Base-by-base conservation (phyloP, 1,139 yeast genomes). In the Yamadazyma spencermartinsiae region DNA sequence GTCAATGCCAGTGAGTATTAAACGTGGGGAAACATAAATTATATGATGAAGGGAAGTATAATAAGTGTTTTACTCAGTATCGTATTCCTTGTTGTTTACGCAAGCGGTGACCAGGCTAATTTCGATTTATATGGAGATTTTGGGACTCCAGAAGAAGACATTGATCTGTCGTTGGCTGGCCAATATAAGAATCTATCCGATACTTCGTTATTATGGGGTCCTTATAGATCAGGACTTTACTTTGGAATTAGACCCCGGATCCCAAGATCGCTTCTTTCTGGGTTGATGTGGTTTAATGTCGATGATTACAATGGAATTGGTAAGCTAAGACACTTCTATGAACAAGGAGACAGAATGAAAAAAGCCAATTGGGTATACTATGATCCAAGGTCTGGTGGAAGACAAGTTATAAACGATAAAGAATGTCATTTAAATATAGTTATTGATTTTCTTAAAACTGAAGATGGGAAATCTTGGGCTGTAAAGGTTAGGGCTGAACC, bases 351-450 rank as follows among this genome's bases (percentile, higher is more conserved):
- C 52, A 75, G 80, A 33, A 72, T 89, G 70, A 73, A 71, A 29
- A 81, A 77, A 40, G 94, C 88, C 51, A 90, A 94, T 28, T 92
- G 98, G 98, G 73, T 80, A 15, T 68, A 73, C 34, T 92, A 83
- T 58, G 98, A 94, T 56, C 92, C 97, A 3, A 73, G 98, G 47
- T 45, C 63, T 18, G 99, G 98, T 24, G 98, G 99, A 0, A 69
- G 77, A 42, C 94, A 92, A 54, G 68, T 77, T 1, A 82, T 94
- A 29, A 67, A 72, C 33, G 98, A 92, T 58, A 60, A 65, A 17
- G 85, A 77, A 30, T 76, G 80, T 46, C 80, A 80, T 41, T 60
- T 89, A 3, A 75, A 77, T 43, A 55, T 94, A 31, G 74, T 76
- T 1, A 80, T 88, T 6, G 87, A 84, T 45, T 86, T 89, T 59